Evolutionary conservation across 768 basidiomycete species (phyloP).

Genomic region (Hemileccinum impolitum): DNA sequence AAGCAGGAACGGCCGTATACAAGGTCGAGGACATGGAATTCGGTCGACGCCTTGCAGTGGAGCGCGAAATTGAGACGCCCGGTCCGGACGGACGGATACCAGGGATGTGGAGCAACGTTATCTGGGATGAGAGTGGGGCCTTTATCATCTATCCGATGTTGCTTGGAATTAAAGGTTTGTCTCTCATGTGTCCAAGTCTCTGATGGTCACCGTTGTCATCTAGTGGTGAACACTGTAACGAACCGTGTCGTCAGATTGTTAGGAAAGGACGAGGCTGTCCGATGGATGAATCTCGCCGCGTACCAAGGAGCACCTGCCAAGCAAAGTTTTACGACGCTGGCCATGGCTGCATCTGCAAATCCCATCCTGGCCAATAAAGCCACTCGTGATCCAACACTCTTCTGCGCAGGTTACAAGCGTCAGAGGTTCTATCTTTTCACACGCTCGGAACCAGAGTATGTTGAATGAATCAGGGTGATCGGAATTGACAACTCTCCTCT

Average conservation of each 20-base stretch:
- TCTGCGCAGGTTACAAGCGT: slow-evolving; percentile 91
- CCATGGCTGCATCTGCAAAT: slow-evolving; percentile 95
- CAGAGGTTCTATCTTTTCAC: slow-evolving; percentile 95
- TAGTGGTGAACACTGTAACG: slow-evolving; percentile 92
- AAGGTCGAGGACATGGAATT: slow-evolving; percentile 99
- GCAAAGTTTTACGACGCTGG: slow-evolving; percentile 78
- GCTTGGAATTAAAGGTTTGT: slow-evolving; percentile 89
- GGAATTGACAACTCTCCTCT: background rate
- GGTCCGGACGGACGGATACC: slow-evolving; percentile 69
- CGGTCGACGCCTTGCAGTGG: slow-evolving; percentile 89
- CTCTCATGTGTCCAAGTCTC: background rate
- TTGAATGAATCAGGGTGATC: slow-evolving; percentile 12
- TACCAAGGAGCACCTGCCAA: slow-evolving; percentile 96
- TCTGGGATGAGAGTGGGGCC: slow-evolving; percentile 98
- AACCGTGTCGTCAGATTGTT: slow-evolving; percentile 86
- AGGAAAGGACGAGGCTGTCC: slow-evolving; percentile 91
- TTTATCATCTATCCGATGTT: slow-evolving; percentile 93
- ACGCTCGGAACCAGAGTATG: slow-evolving; percentile 84
- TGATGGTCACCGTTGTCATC: background rate
- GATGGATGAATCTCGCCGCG: slow-evolving; percentile 83
- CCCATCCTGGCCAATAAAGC: slow-evolving; percentile 87
- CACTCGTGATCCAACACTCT: slow-evolving; percentile 83
- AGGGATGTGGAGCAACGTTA: slow-evolving; percentile 79
- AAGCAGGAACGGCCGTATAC: slow-evolving; percentile 90
- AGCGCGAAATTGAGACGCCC: slow-evolving; percentile 85